A percentile compares a stretch with the other conserved stretches of the same genome.
Evolutionary conservation across 345 rosid genomes (phyloP).

Genomic region (Camelina neglecta): DNA sequence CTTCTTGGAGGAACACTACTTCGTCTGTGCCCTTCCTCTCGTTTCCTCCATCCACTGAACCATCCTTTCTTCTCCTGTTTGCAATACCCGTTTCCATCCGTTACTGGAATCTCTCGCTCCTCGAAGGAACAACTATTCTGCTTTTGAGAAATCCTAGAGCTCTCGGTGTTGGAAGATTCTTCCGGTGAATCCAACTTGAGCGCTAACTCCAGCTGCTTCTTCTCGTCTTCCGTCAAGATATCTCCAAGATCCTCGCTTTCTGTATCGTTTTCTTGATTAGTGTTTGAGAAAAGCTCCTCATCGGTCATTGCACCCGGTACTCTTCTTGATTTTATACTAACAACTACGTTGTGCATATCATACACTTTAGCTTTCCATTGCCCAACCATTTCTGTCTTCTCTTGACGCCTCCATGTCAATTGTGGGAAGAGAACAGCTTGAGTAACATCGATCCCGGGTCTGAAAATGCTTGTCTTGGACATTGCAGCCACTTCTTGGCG

Average conservation of each 20-base stretch:
- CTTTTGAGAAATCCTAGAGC: conserved; percentile 53
- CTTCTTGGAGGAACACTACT: conserved; percentile 77
- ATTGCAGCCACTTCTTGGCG: conserved; percentile 93
- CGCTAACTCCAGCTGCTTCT: conserved; percentile 88
- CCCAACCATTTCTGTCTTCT: conserved; percentile 90
- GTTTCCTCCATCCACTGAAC: conserved; percentile 98
- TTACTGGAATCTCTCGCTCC: conserved; percentile 78
- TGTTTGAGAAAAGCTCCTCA: conserved; percentile 63
- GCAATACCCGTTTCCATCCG: conserved; percentile 58
- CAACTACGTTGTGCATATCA: conserved; percentile 99
- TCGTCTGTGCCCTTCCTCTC: conserved; percentile 69
- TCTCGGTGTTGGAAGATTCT: conserved; percentile 56
- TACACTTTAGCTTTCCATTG: conserved; percentile 93
- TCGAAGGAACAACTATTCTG: conserved; percentile 55
- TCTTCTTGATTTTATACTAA: conserved; percentile 91
- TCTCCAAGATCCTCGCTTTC: conserved; percentile 88
- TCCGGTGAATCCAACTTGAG: conserved; percentile 74
- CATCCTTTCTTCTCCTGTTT: conserved; percentile 96
- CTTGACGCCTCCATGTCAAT: conserved; percentile 96
- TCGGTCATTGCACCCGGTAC: conserved; percentile 99
- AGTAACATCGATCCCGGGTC: conserved; percentile 98
- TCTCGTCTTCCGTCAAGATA: conserved; percentile 89
- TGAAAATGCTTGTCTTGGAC: conserved; percentile 95
- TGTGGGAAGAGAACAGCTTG: conserved; percentile 95
- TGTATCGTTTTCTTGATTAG: conserved; percentile 69